Evolutionary conservation across 2,329 filamentous ascomycete species (phyloP), one percentile per base, ranked within the genome.

Genomic region (Alternaria postmessia): DNA sequence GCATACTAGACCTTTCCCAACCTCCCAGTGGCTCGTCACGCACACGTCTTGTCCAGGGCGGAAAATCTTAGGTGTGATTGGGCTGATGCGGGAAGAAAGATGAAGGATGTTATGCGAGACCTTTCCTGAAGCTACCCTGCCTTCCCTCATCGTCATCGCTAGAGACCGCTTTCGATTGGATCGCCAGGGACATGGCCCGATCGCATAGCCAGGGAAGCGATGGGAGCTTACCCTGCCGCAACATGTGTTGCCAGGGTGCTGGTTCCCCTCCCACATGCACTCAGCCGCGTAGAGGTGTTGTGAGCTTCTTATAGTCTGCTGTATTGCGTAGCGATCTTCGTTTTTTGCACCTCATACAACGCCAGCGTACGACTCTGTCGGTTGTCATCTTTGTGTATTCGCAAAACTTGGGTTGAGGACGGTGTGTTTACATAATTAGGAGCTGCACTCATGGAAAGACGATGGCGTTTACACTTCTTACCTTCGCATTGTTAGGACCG

Each of bases 401-500:
- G 32, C 1, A 14, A 16, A 36, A 36, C 32, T 18, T 22, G 16
- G 34, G 16, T 28, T 28, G 48, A 39, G 20, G 8, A 4, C n/a
- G 14, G 11, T 2, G 11, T 16, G 22, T 28, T 34, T 30, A 11
- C 6, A 28, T 11, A 43, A 26, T 22, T 34, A 22, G 36, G 36
- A 30, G 22, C 11, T 41, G 48, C 47, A 53, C 54, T 57, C 55
- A 72, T 69, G 66, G 63, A 69, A 62, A 38, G 58, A 54, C 48
- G 28, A 74, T 71, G 71, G 71, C 69, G 69, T 62, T 67, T 55
- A 57, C 47, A 41, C 61, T 66, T 61, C 59, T 66, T 32, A 56
- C 69, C 34, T 71, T 65, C 61, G 72, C 71, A 52, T 61, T 76
- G 39, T 57, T 78, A 57, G 74, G 70, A 38, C 71, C 73, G 28